A percentile compares a stretch with the other conserved stretches of the same genome.
phyloP scores from a whole-genome alignment of 495 filamentous ascomycete genomes.

The Pseudomonodictys pantanalensis region DNA sequence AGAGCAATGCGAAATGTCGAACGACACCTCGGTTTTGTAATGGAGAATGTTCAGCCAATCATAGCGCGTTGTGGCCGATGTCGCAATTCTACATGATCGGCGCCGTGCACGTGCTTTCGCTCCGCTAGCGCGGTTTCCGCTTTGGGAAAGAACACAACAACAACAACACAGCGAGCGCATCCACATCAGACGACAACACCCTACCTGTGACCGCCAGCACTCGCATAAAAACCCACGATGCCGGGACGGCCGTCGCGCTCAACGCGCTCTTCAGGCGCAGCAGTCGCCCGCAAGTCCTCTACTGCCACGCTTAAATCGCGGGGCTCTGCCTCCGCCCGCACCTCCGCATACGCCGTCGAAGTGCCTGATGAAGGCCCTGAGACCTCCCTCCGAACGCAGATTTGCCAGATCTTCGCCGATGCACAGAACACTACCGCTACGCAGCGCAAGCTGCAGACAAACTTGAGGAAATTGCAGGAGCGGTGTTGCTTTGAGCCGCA shows the following conservation, averaged over 20 bases:
- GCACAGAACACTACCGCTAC: conserved; percentile 83
- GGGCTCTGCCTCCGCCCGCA: conserved; percentile 47
- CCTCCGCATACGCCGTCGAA: conserved; percentile 61
- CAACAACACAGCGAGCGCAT: conserved; percentile 1
- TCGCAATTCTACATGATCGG: background rate
- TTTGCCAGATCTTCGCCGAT: conserved; percentile 78
- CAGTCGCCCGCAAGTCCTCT: conserved; percentile 40
- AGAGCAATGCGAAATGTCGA: too few relatives aligned
- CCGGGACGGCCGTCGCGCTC: conserved; percentile 42
- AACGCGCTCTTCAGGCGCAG: conserved; percentile 23
- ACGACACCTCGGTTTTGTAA: background rate
- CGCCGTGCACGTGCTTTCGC: conserved; percentile 9
- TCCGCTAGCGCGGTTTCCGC: background rate
- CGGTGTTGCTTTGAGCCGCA: conserved; percentile 75
- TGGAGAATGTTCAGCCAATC: background rate
- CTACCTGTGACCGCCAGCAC: conserved; percentile 5
- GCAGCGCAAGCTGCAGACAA: conserved; percentile 84
- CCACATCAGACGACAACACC: background rate
- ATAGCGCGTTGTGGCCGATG: conserved; percentile 1
- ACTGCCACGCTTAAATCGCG: conserved; percentile 37
- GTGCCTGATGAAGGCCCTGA: conserved; percentile 71
- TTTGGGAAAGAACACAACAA: conserved; percentile 7
- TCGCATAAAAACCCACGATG: conserved; percentile 34
- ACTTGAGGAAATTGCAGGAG: conserved; percentile 79
- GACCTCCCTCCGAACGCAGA: conserved; percentile 68